Conservation (phyloP, 176 grass and related monocot genomes). For the Avena eriantha region DNA sequence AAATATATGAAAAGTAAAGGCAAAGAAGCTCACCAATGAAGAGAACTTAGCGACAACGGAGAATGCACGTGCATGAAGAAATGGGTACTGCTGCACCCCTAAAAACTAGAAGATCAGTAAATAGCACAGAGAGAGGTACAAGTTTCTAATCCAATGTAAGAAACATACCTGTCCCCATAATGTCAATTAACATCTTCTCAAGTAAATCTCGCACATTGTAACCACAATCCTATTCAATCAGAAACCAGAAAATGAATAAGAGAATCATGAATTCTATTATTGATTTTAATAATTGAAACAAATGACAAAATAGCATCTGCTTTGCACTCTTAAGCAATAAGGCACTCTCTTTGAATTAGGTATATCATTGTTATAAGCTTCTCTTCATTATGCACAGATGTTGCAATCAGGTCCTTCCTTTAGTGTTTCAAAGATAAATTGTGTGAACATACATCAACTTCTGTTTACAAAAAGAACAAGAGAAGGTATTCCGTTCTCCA, state of each 20-base stretch:
- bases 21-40: constrained; percentile 61
- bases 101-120: constrained; percentile 50
- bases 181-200: constrained; percentile 85
- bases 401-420: not conserved
- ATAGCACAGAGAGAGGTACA: constrained; percentile 24
- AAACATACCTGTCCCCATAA: constrained; percentile 64
- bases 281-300: constrained; percentile 16
- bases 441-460: not conserved
- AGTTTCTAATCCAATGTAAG: not conserved
- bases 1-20: constrained; percentile 12
- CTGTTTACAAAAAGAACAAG: not conserved
- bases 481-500: not conserved
- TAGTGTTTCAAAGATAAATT: constrained; percentile 8
- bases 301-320: not conserved
- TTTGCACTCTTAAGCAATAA: constrained; percentile 22
- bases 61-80: constrained; percentile 93
- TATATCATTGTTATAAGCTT: not conserved
- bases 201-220: constrained; percentile 71
- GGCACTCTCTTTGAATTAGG: not conserved
- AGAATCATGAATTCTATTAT: not conserved
- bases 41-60: constrained; percentile 77
- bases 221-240: constrained; percentile 69
- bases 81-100: constrained; percentile 77
- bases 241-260: constrained; percentile 27
- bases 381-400: not conserved